Conservation (phyloP, 2,329 filamentous ascomycete genomes). For the Venturia effusa region DNA sequence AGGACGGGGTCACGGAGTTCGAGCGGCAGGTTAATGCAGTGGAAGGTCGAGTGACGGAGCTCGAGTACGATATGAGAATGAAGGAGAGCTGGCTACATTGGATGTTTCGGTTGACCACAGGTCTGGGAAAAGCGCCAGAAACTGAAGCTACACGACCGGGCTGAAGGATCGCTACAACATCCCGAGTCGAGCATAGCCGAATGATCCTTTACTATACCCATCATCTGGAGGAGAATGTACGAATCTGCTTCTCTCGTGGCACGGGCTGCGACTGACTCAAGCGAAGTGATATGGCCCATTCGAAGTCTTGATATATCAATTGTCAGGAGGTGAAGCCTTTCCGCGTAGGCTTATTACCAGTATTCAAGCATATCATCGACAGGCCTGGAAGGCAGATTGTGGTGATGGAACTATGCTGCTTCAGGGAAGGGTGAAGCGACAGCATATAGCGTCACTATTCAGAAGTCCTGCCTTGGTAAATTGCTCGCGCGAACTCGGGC, state of each 20-base stretch:
- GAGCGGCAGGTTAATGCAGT: constrained; percentile 49
- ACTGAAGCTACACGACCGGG: neutral
- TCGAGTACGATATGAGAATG: constrained; percentile 7
- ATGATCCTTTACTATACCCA: neutral
- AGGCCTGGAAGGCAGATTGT: no score
- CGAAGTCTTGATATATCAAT: neutral
- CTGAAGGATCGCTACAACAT: neutral
- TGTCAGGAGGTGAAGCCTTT: no score
- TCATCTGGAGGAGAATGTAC: neutral
- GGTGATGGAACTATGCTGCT: neutral
- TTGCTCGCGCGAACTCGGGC: no score
- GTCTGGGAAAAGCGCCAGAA: constrained; percentile 12
- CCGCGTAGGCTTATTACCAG: no score
- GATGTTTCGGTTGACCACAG: constrained; percentile 20
- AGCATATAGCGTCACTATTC: neutral
- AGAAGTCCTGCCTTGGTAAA: neutral
- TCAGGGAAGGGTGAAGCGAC: neutral
- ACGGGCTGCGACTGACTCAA: neutral
- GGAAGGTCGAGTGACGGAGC: constrained; percentile 26
- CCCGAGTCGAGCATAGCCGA: neutral
- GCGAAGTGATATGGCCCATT: neutral
- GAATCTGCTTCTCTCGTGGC: neutral
- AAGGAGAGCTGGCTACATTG: constrained; percentile 27
- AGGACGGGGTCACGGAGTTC: constrained; percentile 70
- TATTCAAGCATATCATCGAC: no score